These are phyloP conservation scores for Neurospora sp. DNA, from an alignment of 2,329 filamentous ascomycete genomes.

Conservation along the genomic window DNA sequence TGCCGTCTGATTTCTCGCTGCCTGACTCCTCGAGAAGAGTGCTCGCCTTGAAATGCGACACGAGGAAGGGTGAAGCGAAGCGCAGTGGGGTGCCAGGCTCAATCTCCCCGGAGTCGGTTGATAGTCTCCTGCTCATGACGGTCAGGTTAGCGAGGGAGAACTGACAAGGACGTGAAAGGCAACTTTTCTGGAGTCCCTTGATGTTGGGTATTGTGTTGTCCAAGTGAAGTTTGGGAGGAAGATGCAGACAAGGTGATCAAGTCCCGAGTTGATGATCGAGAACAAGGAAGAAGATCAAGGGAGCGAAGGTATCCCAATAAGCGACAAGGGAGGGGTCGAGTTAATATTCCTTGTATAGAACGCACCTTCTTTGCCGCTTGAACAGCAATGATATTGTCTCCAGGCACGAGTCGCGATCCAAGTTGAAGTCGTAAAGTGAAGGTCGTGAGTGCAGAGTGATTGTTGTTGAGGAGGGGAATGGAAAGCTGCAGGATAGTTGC, in stretches of 20 bases:
- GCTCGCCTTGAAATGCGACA: neutral
- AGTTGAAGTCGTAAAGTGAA: neutral
- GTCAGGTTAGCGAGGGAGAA: neutral
- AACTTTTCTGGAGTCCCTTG: neutral
- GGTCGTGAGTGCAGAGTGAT: neutral
- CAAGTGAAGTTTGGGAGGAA: neutral
- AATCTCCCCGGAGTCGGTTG: neutral
- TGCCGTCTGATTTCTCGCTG: neutral
- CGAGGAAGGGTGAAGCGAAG: neutral
- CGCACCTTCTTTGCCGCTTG: neutral
- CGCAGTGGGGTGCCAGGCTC: neutral
- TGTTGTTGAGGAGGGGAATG: neutral
- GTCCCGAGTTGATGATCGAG: neutral
- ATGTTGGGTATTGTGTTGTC: neutral
- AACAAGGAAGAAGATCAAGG: neutral
- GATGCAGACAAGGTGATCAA: neutral
- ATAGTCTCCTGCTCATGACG: neutral
- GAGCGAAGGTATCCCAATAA: neutral
- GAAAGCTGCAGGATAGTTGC: neutral
- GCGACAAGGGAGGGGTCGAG: neutral
- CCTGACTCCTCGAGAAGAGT: neutral
- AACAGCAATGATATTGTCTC: neutral
- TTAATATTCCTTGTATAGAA: neutral
- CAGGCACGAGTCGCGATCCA: neutral
- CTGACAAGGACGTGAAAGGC: neutral